These are phyloP conservation scores for Tricholoma hemisulphureum DNA, from an alignment of 768 basidiomycete species.

Conservation along the genomic window DNA sequence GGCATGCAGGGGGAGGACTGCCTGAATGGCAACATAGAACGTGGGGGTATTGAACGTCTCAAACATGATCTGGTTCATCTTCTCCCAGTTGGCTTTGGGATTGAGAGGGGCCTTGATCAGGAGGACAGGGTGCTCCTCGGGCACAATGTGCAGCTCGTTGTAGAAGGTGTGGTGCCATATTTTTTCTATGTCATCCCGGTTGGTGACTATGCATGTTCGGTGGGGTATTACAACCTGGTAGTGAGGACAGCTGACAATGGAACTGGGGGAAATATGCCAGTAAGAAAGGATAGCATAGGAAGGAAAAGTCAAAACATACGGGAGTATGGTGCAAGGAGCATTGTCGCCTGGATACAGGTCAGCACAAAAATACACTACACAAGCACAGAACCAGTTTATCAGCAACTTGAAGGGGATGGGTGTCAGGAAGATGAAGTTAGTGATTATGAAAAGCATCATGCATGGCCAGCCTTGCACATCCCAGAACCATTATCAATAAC, in stretches of 20 bases:
- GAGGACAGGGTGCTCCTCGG: constrained; percentile 89
- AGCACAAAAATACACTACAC: constrained; percentile 13
- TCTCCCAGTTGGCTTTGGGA: constrained; percentile 89
- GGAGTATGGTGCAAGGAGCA: constrained; percentile 89
- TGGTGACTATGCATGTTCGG: constrained; percentile 92
- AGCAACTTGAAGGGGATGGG: no score
- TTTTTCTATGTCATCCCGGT: constrained; percentile 99
- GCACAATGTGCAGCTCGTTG: constrained; percentile 90
- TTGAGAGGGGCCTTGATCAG: constrained; percentile 90
- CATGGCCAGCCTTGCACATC: constrained; percentile 99
- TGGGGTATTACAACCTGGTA: constrained; percentile 93
- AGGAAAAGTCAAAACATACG: constrained; percentile 54
- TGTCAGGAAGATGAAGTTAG: no score
- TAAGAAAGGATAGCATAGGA: constrained; percentile 2
- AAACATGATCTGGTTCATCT: constrained; percentile 97
- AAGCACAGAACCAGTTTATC: no score
- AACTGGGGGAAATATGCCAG: constrained; percentile 52
- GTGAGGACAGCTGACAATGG: constrained; percentile 91
- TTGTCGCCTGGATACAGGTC: constrained; percentile 61
- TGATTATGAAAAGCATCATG: constrained; percentile 39
- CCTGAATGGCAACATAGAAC: constrained; percentile 90
- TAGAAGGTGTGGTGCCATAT: constrained; percentile 98
- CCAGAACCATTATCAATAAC: constrained; percentile 95
- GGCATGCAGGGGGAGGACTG: constrained; percentile 87
- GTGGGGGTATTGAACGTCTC: constrained; percentile 93